A percentile compares a stretch with the other conserved stretches of the same genome.
Conservation (phyloP, 805 yeast species). For the Teunomyces gatunensis region DNA sequence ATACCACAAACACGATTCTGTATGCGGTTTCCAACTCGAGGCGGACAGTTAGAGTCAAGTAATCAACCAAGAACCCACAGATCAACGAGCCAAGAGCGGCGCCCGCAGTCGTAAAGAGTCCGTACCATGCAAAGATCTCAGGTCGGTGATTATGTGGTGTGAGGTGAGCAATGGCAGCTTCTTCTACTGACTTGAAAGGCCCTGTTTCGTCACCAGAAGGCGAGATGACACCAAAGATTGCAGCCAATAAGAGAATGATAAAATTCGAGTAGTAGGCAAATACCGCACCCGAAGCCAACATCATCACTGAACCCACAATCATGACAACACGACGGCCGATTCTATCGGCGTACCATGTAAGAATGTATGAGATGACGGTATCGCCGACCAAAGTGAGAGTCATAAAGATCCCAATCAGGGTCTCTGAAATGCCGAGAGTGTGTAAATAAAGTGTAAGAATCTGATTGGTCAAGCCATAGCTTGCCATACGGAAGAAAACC, state of each 20-base stretch:
- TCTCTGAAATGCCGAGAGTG: conserved; percentile 51
- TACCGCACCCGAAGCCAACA: conserved; percentile 63
- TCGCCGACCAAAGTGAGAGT: conserved; percentile 79
- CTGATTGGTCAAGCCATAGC: conserved; percentile 80
- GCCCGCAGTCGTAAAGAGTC: conserved; percentile 66
- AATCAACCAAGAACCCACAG: conserved; percentile 60
- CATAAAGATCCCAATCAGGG: conserved; percentile 75
- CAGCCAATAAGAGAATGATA: conserved; percentile 59
- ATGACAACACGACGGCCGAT: conserved; percentile 69
- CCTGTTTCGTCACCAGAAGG: conserved; percentile 92
- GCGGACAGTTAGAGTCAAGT: conserved; percentile 27
- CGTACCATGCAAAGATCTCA: conserved; percentile 72
- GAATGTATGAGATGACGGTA: conserved; percentile 60
- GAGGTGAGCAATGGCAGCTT: conserved; percentile 75
- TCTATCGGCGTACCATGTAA: conserved; percentile 75
- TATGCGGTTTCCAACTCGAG: conserved; percentile 46
- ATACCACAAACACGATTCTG: conserved; percentile 53
- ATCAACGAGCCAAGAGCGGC: conserved; percentile 68
- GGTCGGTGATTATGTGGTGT: conserved; percentile 65
- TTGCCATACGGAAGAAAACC: conserved; percentile 65
- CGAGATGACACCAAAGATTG: conserved; percentile 80
- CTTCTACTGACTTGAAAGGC: conserved; percentile 85
- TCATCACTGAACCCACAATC: conserved; percentile 60
- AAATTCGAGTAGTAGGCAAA: conserved; percentile 60
- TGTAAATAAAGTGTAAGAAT: conserved; percentile 67